Evolutionary conservation across 805 yeast genomes (phyloP), one percentile per base, ranked within the genome.

Genomic region (Saccharomyces kudriavzevii): DNA sequence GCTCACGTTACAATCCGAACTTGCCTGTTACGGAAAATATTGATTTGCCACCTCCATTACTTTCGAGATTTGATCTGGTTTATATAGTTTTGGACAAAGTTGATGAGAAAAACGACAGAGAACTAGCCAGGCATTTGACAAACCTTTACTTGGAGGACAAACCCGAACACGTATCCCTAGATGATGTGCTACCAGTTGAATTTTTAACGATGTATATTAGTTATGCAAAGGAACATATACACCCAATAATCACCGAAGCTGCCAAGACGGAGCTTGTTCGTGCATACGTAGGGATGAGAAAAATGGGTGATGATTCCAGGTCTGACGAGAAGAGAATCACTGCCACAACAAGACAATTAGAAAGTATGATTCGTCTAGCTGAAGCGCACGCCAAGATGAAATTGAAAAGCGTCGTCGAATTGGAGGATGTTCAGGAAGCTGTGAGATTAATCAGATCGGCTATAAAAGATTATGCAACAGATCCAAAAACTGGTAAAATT

Each of bases 331-430:
- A 85, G 70, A 77, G 99, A 62, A 87, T 94, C 60, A 94, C 99
- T 0, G 99, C 99, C 3, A 94, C 99, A 0, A 92, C 99, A 1
- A 82, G 99, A 72, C 99, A 94, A 70, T 76, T 94, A 54, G 99
- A 94, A 71, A 85, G 95, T 51, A 89, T 94, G 96, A 91, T 92
- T 60, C 83, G 99, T 66, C 76, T 94, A 50, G 72, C 96, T 0
- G 99, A 94, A 72, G 99, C 98, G 0, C 98, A 94, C 68, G 99
- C 99, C 1, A 91, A 90, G 72, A 88, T 94, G 96, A 82, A 96
- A 62, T 76, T 94, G 29, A 79, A 92, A 1, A 72, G 76, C 1
- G 67, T 62, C 0, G 99, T 94, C 4, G 85, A 84, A 52, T 75
- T 87, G 26, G 77, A 76, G 28, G 99, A 94, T 69, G 99, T 94